A percentile compares a stretch with the other conserved stretches of the same genome.
Evolutionary conservation across 345 rosid genomes (phyloP).

Genomic region (Lenwebbia sp.): DNA sequence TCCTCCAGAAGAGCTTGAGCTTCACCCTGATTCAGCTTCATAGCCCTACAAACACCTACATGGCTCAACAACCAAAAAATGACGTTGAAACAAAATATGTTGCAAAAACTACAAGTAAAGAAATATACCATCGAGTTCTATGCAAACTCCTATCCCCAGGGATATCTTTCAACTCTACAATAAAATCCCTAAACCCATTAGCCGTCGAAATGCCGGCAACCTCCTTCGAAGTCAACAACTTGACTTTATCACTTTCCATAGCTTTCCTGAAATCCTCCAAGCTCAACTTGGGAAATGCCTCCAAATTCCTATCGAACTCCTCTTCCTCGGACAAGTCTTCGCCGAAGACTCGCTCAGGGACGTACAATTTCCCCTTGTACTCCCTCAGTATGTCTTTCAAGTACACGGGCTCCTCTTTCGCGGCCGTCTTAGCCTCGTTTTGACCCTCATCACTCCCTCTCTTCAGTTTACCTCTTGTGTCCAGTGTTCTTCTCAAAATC

Average conservation of each 20-base stretch:
- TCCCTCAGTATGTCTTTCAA: slow-evolving; percentile 74
- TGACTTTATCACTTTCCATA: slow-evolving; percentile 48
- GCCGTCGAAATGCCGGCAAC: slow-evolving; percentile 10
- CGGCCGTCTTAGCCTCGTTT: slow-evolving; percentile 8
- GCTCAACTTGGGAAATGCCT: slow-evolving; percentile 63
- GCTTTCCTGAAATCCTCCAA: slow-evolving; percentile 63
- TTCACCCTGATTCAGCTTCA: slow-evolving; percentile 53
- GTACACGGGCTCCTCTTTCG: slow-evolving; percentile 35
- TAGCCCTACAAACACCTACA: slow-evolving; percentile 35
- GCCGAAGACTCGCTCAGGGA: slow-evolving; percentile 82
- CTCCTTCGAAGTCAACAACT: slow-evolving; percentile 69
- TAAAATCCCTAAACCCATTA: slow-evolving; percentile 35
- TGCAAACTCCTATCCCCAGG: slow-evolving; percentile 81
- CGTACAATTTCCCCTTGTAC: slow-evolving; percentile 77
- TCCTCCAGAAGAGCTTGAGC: slow-evolving; percentile 54
- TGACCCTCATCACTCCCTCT: slow-evolving; percentile 5
- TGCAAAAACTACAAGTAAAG: background rate
- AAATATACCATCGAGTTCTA: slow-evolving; percentile 67
- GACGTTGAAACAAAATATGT: background rate
- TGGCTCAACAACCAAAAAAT: background rate
- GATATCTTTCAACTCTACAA: slow-evolving; percentile 76
- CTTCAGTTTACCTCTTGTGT: slow-evolving; percentile 17
- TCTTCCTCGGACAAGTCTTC: slow-evolving; percentile 64
- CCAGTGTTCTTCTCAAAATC: slow-evolving; percentile 28
- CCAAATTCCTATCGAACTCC: slow-evolving; percentile 45